Percentiles rank a stretch among this genome's conserved stretches.
Conservation (phyloP, 352 stramenopile genomes). For the Globisporangium rhizosaccharum region DNA sequence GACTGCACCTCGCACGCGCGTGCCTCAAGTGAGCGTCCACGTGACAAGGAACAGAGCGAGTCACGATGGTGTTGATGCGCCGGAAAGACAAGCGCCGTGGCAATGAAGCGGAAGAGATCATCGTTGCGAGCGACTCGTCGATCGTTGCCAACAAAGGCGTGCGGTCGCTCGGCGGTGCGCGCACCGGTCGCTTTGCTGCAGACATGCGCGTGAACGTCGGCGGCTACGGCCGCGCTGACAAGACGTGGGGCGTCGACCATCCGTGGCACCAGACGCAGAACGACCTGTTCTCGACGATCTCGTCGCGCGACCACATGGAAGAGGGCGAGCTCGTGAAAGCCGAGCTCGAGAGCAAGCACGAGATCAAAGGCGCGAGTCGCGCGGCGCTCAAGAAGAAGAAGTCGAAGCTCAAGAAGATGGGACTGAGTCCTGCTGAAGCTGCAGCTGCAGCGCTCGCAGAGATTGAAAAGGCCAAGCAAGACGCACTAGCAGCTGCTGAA, state of each 20-base stretch:
- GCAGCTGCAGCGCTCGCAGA: conserved; percentile 21
- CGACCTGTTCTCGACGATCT: conserved; percentile 36
- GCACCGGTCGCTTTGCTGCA: conserved; percentile 62
- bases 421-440: conserved; percentile 23
- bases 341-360: conserved; percentile 26
- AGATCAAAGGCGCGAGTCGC: conserved; percentile 47
- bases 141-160: conserved; percentile 66
- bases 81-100: conserved; percentile 62
- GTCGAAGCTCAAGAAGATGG: conserved; percentile 63
- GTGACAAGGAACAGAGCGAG: no score
- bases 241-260: conserved; percentile 75
- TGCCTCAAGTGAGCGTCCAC: no score
- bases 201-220: conserved; percentile 73
- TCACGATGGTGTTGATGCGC: conserved; percentile 66
- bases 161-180: conserved; percentile 42
- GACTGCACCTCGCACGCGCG: no score
- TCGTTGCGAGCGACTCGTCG: conserved; percentile 53
- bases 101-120: conserved; percentile 56
- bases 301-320: conserved; percentile 59
- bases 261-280: conserved; percentile 66
- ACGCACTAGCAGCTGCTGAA: conserved; percentile 4
- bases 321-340: conserved; percentile 42
- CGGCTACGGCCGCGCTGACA: conserved; percentile 71
- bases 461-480: conserved; percentile 29
- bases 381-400: conserved; percentile 79